phyloP scores from a whole-genome alignment of 306 rosid species.

The Hippophae gyantsensis region DNA sequence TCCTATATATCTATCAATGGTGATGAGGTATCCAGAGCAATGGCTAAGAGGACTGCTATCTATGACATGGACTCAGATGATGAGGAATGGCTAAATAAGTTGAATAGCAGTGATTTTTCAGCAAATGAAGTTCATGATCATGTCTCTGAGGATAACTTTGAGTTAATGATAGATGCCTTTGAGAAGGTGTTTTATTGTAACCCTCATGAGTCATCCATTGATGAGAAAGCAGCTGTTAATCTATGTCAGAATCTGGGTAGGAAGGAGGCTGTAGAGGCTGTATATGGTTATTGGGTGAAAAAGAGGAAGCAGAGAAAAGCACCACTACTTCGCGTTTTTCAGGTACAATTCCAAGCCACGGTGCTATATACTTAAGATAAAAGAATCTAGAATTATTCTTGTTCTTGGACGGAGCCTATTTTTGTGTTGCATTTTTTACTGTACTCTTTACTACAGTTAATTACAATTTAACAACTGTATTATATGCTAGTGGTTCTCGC shows the following conservation, averaged over 20 bases:
- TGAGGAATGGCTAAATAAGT: slow-evolving; percentile 55
- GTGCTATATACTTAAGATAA: slow-evolving; percentile 8
- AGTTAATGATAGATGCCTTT: slow-evolving; percentile 56
- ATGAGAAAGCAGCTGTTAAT: slow-evolving; percentile 32
- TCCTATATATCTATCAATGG: slow-evolving; percentile 39
- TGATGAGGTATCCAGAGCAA: slow-evolving; percentile 57
- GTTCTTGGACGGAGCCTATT: background rate
- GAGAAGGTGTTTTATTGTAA: slow-evolving; percentile 50
- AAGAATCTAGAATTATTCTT: background rate
- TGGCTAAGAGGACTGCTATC: slow-evolving; percentile 38
- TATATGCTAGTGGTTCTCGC: too few species aligned
- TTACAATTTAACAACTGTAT: too few species aligned
- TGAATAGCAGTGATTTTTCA: slow-evolving; percentile 23
- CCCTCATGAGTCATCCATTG: slow-evolving; percentile 29
- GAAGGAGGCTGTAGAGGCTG: slow-evolving; percentile 42
- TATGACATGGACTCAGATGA: slow-evolving; percentile 91
- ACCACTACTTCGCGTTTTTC: slow-evolving; percentile 49
- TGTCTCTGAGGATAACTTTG: slow-evolving; percentile 49
- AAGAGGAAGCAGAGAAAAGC: slow-evolving; percentile 51
- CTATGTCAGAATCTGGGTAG: slow-evolving; percentile 36
- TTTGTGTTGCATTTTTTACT: background rate
- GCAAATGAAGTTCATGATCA: slow-evolving; percentile 22
- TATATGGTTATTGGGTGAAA: slow-evolving; percentile 49
- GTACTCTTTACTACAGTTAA: too few species aligned
- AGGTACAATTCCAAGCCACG: slow-evolving; percentile 35